Conservation (phyloP, 1,284 basidiomycete genomes). For the Hortiboletus rubellus region DNA sequence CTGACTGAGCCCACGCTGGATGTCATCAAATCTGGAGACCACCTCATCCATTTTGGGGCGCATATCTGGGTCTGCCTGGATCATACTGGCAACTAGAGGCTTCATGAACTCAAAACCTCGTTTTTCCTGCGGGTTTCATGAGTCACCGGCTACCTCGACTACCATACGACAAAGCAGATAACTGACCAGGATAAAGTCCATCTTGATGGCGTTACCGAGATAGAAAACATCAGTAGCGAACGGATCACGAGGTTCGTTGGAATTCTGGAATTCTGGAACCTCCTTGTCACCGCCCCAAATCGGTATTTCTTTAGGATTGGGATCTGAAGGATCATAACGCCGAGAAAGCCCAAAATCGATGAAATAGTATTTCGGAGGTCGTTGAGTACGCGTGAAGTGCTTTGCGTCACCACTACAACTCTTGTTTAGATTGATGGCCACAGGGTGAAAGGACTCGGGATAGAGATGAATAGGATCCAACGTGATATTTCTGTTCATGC, state of each 20-base stretch:
- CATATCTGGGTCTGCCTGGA: constrained; percentile 29
- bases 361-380: constrained; percentile 18
- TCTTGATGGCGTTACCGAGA: constrained; percentile 24
- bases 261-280: constrained; percentile 36
- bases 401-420: constrained; percentile 7
- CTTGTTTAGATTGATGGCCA: not conserved
- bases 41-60: constrained; percentile 39
- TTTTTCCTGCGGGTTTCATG: constrained; percentile 1
- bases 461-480: constrained; percentile 38
- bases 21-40: constrained; percentile 27
- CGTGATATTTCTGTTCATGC: constrained; percentile 40
- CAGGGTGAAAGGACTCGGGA: constrained; percentile 17
- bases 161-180: too few species aligned
- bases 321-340: constrained; percentile 24
- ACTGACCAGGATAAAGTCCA: constrained; percentile 21
- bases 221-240: constrained; percentile 37
- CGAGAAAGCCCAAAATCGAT: constrained; percentile 42
- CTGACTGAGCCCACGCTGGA: constrained; percentile 22
- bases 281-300: constrained; percentile 36
- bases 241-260: constrained; percentile 22
- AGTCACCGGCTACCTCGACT: too few species aligned
- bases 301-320: constrained; percentile 23
- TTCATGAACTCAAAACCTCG: constrained; percentile 35
- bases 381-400: constrained; percentile 22
- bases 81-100: constrained; percentile 35